Conservation (phyloP, 352 stramenopile species). For the Globisporangium orthogonon region DNA sequence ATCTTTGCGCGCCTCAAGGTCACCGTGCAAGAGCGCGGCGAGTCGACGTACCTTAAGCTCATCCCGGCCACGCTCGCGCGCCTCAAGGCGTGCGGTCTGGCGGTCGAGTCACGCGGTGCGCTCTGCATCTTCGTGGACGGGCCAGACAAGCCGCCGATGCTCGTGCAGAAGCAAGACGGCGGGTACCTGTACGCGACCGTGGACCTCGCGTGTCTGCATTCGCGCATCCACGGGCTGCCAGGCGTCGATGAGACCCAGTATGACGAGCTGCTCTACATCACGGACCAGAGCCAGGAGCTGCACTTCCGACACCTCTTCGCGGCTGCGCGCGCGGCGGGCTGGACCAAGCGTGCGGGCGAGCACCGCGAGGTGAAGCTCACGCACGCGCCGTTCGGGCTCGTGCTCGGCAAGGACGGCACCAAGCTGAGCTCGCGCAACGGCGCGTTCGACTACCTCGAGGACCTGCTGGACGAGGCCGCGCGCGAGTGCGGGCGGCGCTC, state of each 20-base stretch:
- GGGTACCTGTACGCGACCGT: conserved; percentile 77
- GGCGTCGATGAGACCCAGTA: conserved; percentile 59
- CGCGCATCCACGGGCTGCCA: conserved; percentile 62
- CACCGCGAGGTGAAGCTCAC: conserved; percentile 44
- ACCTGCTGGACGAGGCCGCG: conserved; percentile 59
- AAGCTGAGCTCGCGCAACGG: conserved; percentile 83
- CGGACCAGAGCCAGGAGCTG: conserved; percentile 69
- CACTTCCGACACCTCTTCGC: conserved; percentile 81
- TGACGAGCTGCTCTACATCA: conserved; percentile 81
- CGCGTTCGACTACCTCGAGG: conserved; percentile 70
- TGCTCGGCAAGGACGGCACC: conserved; percentile 68
- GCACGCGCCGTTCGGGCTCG: conserved; percentile 72
- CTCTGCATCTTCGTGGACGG: conserved; percentile 73
- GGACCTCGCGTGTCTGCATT: conserved; percentile 66
- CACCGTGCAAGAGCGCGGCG: conserved; percentile 53
- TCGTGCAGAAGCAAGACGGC: conserved; percentile 79
- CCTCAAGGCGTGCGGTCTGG: conserved; percentile 39
- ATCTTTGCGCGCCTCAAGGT: conserved; percentile 72
- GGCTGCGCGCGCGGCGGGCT: conserved; percentile 45
- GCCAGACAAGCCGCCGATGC: conserved; percentile 62
- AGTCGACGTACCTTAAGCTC: conserved; percentile 71
- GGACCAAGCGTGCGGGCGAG: conserved; percentile 19
- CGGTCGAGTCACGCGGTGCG: conserved; percentile 51
- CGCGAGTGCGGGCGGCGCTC: conserved; percentile 58
- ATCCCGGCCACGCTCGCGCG: conserved; percentile 38